phyloP scores from a whole-genome alignment of 345 rosid genomes.

The Psidium guajava region DNA sequence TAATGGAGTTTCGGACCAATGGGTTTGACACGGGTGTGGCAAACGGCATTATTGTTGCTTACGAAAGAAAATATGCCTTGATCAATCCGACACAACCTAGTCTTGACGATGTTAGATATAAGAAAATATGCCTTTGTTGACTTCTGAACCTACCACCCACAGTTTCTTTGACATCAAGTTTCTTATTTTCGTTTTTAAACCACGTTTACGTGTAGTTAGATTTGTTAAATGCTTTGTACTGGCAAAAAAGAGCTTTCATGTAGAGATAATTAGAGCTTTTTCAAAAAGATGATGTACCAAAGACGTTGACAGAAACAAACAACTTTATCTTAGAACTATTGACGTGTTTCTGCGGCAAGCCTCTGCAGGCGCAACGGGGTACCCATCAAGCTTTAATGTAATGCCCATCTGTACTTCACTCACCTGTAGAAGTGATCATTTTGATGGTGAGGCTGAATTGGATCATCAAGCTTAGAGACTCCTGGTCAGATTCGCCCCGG shows the following conservation, averaged over 20 bases:
- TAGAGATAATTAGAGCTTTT: not conserved
- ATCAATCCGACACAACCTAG: not conserved
- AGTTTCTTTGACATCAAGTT: not conserved
- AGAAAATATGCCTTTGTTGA: too few relatives aligned
- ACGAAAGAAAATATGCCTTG: not conserved
- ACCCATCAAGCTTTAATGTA: not conserved
- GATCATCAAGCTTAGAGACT: not conserved
- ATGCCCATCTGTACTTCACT: not conserved
- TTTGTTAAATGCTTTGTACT: not conserved
- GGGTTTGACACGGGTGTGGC: not conserved
- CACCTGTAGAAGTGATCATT: not conserved
- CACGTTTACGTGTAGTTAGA: not conserved
- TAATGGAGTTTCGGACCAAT: not conserved
- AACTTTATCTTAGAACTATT: not conserved
- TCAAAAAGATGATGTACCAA: not conserved
- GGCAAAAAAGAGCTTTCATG: not conserved
- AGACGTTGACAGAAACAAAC: not conserved
- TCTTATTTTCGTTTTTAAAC: not conserved
- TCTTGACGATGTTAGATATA: not conserved
- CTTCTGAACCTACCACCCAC: not conserved
- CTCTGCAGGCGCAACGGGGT: not conserved
- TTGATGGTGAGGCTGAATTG: not conserved
- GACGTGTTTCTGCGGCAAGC: not conserved
- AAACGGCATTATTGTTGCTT: not conserved
- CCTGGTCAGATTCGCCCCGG: not conserved